Conservation (phyloP, 345 rosid genomes). For the Nasturtium officinale region DNA sequence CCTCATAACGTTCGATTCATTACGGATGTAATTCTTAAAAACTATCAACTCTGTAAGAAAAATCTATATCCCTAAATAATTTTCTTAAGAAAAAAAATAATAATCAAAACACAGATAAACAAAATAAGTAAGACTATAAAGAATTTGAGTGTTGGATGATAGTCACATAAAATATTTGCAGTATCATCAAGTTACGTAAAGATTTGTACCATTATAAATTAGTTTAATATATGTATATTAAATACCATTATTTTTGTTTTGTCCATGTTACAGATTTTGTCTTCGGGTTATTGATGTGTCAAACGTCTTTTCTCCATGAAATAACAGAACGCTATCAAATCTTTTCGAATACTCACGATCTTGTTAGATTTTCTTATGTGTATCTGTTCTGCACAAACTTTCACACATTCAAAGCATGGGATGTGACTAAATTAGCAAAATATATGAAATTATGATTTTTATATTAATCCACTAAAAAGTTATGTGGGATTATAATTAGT, state of each 20-base stretch:
- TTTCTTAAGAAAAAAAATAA: neutral
- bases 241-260: neutral
- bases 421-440: neutral
- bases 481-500: neutral
- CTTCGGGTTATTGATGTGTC: constrained; percentile 27
- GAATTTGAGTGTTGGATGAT: neutral
- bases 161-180: neutral
- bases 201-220: neutral
- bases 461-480: neutral
- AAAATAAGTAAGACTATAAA: neutral
- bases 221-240: neutral
- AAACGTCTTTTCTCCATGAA: constrained; percentile 32
- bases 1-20: neutral
- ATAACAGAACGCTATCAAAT: constrained; percentile 19
- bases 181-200: neutral
- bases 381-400: constrained; percentile 7
- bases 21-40: neutral
- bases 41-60: neutral
- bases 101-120: neutral
- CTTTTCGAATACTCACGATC: constrained; percentile 23
- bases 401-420: constrained; percentile 12
- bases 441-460: neutral
- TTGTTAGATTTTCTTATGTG: constrained; percentile 29
- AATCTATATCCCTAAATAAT: neutral
- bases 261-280: constrained; percentile 32